Evolutionary conservation across 1,284 basidiomycete species (phyloP), one percentile per base, ranked within the genome.

Genomic region (Calocybe gambosa): DNA sequence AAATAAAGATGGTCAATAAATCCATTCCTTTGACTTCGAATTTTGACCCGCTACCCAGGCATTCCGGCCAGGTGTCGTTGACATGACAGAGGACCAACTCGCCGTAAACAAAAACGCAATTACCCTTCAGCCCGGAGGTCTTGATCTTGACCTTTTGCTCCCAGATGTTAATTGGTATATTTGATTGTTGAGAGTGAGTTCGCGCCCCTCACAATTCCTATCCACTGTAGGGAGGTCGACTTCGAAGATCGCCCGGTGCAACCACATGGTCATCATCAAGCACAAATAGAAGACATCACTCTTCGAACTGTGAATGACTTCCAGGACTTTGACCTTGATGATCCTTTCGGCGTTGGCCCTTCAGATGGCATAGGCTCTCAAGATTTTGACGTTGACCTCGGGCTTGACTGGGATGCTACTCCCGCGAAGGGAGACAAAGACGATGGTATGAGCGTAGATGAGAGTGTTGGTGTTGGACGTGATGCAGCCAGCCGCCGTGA

Each of bases 41-140:
- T 26, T 10, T 31, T n/a, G 54, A 19, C 9, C 12, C 19, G 31
- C 12, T 12, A 9, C n/a, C 16, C 55, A 92, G 89, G 91, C 93
- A 3, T 95, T 95, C 69, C 85, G 92, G 50, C 90, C 93, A 15
- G 93, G 93, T 51, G 69, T 93, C 7, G 93, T 95, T 44, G 93
- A 97, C 68, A 83, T 97, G 78, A 91, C 93, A 13, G 90, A 93
- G 59, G 92, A 96, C 55, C 93, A 96, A 66, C 76, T 95, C 3
- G 82, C 82, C 15, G 89, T 91, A 28, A 87, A 86, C 61, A 82
- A 85, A 57, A 91, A 90, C 52, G 82, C 89, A 19, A 93, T 94
- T 62, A 93, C 91, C 1, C 73, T 93, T 6, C 86, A 86, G 54
- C 77, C 79, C 3, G 80, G 78, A 50, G 80, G 76, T 36, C 69